These are phyloP conservation scores for Yarrowia sp. DNA, from an alignment of 805 yeast species.

Conservation along the genomic window DNA sequence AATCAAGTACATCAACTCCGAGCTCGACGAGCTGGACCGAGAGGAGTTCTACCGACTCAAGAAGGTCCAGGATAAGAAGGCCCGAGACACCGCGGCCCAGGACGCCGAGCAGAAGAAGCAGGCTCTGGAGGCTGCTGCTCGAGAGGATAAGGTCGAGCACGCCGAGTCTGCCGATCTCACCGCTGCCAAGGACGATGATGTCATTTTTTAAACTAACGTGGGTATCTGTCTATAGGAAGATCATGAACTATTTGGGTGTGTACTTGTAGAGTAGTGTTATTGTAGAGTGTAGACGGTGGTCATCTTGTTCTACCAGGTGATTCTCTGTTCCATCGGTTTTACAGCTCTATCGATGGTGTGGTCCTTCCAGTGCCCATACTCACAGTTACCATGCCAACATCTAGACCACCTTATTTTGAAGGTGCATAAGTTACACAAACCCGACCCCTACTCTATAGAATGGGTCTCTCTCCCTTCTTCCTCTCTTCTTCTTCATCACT, in stretches of 20 bases:
- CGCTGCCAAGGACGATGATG: slow-evolving; percentile 43
- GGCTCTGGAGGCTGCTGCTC: slow-evolving; percentile 22
- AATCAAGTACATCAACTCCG: slow-evolving; percentile 86
- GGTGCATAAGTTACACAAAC: not conserved
- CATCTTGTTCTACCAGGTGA: no score
- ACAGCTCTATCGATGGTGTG: no score
- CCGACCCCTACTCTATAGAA: not conserved
- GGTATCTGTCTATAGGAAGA: slow-evolving; percentile 17
- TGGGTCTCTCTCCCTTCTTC: not conserved
- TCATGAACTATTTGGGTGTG: no score
- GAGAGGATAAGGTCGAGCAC: slow-evolving; percentile 5
- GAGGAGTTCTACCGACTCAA: slow-evolving; percentile 96
- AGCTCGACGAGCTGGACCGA: slow-evolving; percentile 95
- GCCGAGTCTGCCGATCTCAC: slow-evolving; percentile 33
- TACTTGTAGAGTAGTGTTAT: no score
- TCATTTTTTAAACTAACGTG: slow-evolving; percentile 38
- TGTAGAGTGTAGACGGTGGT: no score
- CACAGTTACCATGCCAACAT: no score
- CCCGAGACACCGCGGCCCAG: slow-evolving; percentile 65
- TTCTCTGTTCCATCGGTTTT: no score
- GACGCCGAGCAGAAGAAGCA: slow-evolving; percentile 43
- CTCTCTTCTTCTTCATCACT: not conserved
- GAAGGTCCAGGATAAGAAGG: slow-evolving; percentile 94
- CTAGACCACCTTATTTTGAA: not conserved
- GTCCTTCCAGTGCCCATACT: no score